These are phyloP conservation scores for Suillus ampliporus DNA, from an alignment of 768 basidiomycete species.

Conservation along the genomic window DNA sequence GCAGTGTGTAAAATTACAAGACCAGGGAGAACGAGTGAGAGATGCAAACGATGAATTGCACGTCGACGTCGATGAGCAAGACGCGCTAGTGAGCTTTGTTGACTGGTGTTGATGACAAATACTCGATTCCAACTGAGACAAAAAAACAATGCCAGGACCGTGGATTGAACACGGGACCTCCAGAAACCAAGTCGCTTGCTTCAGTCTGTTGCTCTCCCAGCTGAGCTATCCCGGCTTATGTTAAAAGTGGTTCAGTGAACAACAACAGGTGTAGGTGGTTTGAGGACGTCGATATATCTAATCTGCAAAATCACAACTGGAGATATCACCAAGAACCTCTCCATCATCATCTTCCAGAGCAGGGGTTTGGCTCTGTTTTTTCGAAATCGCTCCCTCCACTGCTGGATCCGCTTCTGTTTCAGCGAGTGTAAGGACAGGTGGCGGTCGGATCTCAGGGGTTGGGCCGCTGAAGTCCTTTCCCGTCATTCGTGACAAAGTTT, in stretches of 20 bases:
- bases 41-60: constrained; percentile 24
- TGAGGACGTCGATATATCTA: constrained; percentile 11
- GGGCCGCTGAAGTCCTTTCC: constrained; percentile 88
- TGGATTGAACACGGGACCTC: constrained; percentile 64
- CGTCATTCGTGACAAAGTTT: constrained; percentile 76
- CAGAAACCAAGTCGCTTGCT: constrained; percentile 44
- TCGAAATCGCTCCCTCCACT: not conserved
- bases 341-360: constrained; percentile 38
- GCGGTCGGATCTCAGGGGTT: constrained; percentile 66
- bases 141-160: constrained; percentile 51
- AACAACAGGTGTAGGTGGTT: not conserved
- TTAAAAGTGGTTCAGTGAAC: not conserved
- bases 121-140: not conserved
- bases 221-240: constrained; percentile 67
- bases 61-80: constrained; percentile 26
- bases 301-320: constrained; percentile 26
- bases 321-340: constrained; percentile 37
- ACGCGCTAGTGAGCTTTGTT: constrained; percentile 34
- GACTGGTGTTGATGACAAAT: constrained; percentile 24
- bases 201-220: constrained; percentile 80
- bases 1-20: not conserved
- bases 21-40: constrained; percentile 15
- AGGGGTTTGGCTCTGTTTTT: constrained; percentile 23
- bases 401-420: constrained; percentile 21
- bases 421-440: constrained; percentile 39